Base-by-base conservation (phyloP, 176 grass and related monocot genomes). In the Cymbopogon citratus region DNA sequence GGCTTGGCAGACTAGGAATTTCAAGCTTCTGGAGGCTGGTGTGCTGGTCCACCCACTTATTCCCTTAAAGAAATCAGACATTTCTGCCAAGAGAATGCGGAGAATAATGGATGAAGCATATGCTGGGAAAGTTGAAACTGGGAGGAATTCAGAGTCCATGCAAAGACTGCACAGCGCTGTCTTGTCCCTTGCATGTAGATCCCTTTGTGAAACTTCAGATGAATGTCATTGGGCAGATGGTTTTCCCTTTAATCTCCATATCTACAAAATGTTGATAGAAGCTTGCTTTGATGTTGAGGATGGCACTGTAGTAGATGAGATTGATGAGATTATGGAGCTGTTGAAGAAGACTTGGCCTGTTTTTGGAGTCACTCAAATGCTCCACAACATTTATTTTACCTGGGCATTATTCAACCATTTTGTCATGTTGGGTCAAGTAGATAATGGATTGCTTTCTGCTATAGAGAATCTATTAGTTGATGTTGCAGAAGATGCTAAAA, bases 161-260 rank as follows among this genome's bases (percentile, higher is more conserved):
- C 87, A 90, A 52, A 78, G 54, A 52, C 48, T 93, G 59, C 77
- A 73, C 54, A 91, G 79, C 49, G 62, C 88, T 70, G 90, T 91
- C 7, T 87, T 77, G 72, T 73, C 92, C 26, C 87, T 98, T 64
- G 88, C 92, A 2, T 72, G 46, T 45, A 88, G 86, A 80, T 79
- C 90, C 34, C 79, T 91, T 41, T 76, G 82, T 52, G 90, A 85
- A 76, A 86, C 66, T 85, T 87, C 88, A 26, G 88, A 95, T 72
- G 78, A 39, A 64, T 95, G 82, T 33, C 95, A 98, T 68, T 98
- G 92, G 92, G 92, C 85, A n/a, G 95, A 95, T 89, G 95, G 95
- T 35, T 89, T 89, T 78, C 92, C 95, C 16, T 78, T 98, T 45
- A 98, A 98, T 86, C 81, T 98, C 18, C 87, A 93, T 83, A 86